These are phyloP conservation scores for Colletotrichum musicola DNA, from an alignment of 2,329 filamentous ascomycete species.

Conservation along the genomic window DNA sequence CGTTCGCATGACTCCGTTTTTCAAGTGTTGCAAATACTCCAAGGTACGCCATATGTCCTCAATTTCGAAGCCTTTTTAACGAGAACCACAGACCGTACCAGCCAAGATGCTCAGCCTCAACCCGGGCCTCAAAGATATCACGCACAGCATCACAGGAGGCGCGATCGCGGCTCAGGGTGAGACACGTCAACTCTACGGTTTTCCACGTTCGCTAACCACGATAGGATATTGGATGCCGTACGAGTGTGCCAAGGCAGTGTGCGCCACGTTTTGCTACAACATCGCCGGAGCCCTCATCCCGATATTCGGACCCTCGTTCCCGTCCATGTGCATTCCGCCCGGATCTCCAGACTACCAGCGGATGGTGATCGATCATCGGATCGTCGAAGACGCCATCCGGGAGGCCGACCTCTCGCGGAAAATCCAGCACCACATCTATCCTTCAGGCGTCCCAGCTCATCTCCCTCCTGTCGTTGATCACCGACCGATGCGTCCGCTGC, in stretches of 20 bases:
- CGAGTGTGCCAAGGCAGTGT: slow-evolving; percentile 85
- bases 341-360: slow-evolving; percentile 73
- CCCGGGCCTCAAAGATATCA: slow-evolving; percentile 86
- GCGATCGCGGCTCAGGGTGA: slow-evolving; percentile 89
- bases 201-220: not conserved
- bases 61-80: not conserved
- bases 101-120: slow-evolving; percentile 86
- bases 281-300: slow-evolving; percentile 91
- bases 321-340: slow-evolving; percentile 75
- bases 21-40: slow-evolving; percentile 88
- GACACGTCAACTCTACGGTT: slow-evolving; percentile 38
- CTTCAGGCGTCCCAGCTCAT: slow-evolving; percentile 24
- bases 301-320: slow-evolving; percentile 88
- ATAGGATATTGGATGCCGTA: slow-evolving; percentile 98
- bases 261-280: slow-evolving; percentile 87
- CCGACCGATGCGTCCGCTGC: slow-evolving; percentile 34
- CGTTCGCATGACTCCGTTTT: slow-evolving; percentile 93
- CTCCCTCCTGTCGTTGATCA: slow-evolving; percentile 22
- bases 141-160: slow-evolving; percentile 94
- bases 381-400: slow-evolving; percentile 65
- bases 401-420: slow-evolving; percentile 61
- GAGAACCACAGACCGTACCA: slow-evolving; percentile 78
- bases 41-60: slow-evolving; percentile 68
- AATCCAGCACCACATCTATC: slow-evolving; percentile 46
- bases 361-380: slow-evolving; percentile 73